Base-by-base conservation (phyloP, 768 basidiomycete species). In the Amanita rubescens region DNA sequence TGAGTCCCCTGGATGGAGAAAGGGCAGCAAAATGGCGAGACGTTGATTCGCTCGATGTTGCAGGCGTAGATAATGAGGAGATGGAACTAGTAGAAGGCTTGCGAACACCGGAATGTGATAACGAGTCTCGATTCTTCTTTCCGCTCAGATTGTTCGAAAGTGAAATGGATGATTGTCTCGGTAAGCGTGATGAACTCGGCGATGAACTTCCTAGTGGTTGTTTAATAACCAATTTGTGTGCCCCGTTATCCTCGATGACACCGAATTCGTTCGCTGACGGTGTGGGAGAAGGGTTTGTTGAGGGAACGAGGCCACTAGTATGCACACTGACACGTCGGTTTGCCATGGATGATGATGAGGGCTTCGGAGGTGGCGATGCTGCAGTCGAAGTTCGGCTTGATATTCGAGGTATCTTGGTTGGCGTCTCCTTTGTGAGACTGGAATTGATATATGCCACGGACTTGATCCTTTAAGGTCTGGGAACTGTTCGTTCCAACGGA, bases 351-450 rank as follows among this genome's bases (percentile, higher is more conserved):
- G 74, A 71, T 14, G 67, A 62, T 15, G 80, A 75, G n/a, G 74
- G 72, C 59, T 83, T 84, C 51, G 81, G 66, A 39, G 85, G 78
- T 12, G 90, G 90, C 6, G 90, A 90, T 44, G 80, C 77, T 49
- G 77, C 78, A 9, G 86, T 81, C 4, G 90, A 88, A 2, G 85
- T 83, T 32, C 86, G 80, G 62, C 89, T 89, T n/a, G 90, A 87
- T 37, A 94, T 93, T 22, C 91, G 87, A 44, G 91, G 91, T 61
- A 94, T 94, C 72, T 92, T 94, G 17, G 91, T 94, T 3, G 91
- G 91, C 0, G 92, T 92, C 63, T 91, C 90, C 68, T 92, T 92
- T 5, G 79, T 65, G 53, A 84, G 67, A 9, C 73, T 70, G 25
- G 76, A 72, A 2, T 73, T 61, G 14, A 80, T 72, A 58, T 84